A percentile compares a stretch with the other conserved stretches of the same genome.
Evolutionary conservation across 2,329 filamentous ascomycete genomes (phyloP).

Genomic region (Tetracladium maxilliforme): DNA sequence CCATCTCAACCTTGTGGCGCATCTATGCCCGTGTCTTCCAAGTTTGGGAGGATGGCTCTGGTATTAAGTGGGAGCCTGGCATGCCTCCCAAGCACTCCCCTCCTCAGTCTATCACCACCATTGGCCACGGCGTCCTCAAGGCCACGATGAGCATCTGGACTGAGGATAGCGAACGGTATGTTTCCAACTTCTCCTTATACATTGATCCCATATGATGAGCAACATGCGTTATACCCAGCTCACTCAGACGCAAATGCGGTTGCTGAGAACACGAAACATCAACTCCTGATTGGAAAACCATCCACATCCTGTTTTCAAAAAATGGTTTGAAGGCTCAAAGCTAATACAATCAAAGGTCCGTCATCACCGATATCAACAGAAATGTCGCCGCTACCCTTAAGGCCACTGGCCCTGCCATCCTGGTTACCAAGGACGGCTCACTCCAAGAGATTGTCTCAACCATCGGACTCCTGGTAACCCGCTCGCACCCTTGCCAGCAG

Average conservation of each 20-base stretch:
- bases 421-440: slow-evolving; percentile 57
- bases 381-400: slow-evolving; percentile 84
- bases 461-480: slow-evolving; percentile 67
- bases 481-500: slow-evolving; percentile 84
- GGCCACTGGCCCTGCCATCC: slow-evolving; percentile 74
- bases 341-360: slow-evolving; percentile 38
- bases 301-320: slow-evolving; percentile 2
- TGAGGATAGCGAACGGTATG: slow-evolving; percentile 88
- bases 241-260: slow-evolving; percentile 89
- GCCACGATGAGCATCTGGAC: slow-evolving; percentile 76
- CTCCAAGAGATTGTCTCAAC: slow-evolving; percentile 65
- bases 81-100: slow-evolving; percentile 70
- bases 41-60: slow-evolving; percentile 64
- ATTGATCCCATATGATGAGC: slow-evolving; percentile 56
- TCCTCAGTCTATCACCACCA: slow-evolving; percentile 65
- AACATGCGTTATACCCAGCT: slow-evolving; percentile 95
- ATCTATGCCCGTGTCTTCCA: slow-evolving; percentile 85
- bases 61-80: slow-evolving; percentile 78
- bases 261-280: slow-evolving; percentile 83
- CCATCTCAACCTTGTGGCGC: slow-evolving; percentile 83
- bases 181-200: slow-evolving; percentile 18
- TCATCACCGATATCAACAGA: slow-evolving; percentile 90
- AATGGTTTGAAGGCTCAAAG: slow-evolving; percentile 9
- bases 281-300: slow-evolving; percentile 28
- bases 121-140: slow-evolving; percentile 73